Evolutionary conservation across 1,284 basidiomycete genomes (phyloP), one percentile per base, ranked within the genome.

Genomic region (Somion occarium): DNA sequence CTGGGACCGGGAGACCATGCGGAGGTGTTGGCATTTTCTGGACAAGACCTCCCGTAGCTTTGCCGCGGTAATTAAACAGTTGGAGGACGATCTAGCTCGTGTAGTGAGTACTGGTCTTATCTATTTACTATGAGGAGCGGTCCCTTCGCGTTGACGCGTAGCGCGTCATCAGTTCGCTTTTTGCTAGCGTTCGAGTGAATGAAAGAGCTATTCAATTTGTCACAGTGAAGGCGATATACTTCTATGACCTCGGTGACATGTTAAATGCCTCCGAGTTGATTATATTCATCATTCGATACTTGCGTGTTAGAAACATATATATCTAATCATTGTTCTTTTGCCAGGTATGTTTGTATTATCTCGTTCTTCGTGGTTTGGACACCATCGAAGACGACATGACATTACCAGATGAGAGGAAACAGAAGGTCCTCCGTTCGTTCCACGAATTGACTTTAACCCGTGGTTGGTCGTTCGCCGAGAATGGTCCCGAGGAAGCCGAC

Each of bases 301-400:
- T 20, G 38, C 46, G 19, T 18, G 47, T 27, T n/a, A 22, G 30
- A 34, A 34, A 34, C 30, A 7, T 34, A 34, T 15, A 7, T 7
- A 34, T 15, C 15, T 34, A 34, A 34, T n/a, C n/a, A n/a, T n/a
- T n/a, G 15, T 1, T 20, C 12, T n/a, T 41, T 18, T 37, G 11
- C 18, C 43, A 95, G 93, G 84, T 98, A 57, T 94, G 91, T 67
- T 70, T 99, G 55, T 99, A 98, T 72, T 99, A 99, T 70, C 82
- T 99, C 48, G 89, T 96, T 3, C 80, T 99, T 4, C 84, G 96
- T 23, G 96, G 84, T 1, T 74, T 99, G 26, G 97, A 99, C 70
- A 99, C 97, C 11, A 82, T 99, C 54, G 96, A 99, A 69, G 96
- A 99, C 68, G 96, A 99, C 73, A 99, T 98, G 94, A 92, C 94